Evolutionary conservation across 305 asterid species (phyloP).

Genomic region (Fraxinus dipetala): DNA sequence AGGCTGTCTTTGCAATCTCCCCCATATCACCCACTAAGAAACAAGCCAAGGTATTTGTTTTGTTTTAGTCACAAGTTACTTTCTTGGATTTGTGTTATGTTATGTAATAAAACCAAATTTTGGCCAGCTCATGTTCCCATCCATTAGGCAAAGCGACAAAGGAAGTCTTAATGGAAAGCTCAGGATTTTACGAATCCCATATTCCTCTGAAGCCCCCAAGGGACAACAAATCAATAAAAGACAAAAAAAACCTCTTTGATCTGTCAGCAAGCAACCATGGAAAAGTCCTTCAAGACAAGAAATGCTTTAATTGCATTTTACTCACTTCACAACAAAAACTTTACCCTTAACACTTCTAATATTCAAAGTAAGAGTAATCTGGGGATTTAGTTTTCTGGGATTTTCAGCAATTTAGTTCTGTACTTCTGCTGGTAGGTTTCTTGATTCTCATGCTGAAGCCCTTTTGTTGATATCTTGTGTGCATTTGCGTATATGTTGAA

Average conservation of each 20-base stretch:
- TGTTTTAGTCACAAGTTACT: constrained; percentile 26
- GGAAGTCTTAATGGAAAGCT: constrained; percentile 25
- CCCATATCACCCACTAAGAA: constrained; percentile 22
- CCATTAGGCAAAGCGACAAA: constrained; percentile 36
- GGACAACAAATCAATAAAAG: constrained; percentile 32
- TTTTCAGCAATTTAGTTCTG: neutral
- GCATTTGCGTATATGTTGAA: constrained; percentile 2
- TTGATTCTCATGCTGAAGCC: constrained; percentile 6
- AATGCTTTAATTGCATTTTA: constrained; percentile 31
- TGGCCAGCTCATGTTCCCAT: constrained; percentile 48
- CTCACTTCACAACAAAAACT: constrained; percentile 16
- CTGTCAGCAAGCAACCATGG: constrained; percentile 46
- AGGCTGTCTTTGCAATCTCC: constrained; percentile 29
- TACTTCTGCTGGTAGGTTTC: constrained; percentile 30
- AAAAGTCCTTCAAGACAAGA: constrained; percentile 32
- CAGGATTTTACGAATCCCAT: constrained; percentile 32
- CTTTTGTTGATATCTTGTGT: constrained; percentile 9
- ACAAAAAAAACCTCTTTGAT: constrained; percentile 45
- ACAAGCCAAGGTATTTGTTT: constrained; percentile 30
- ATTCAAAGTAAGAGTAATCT: constrained; percentile 6
- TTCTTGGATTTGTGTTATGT: constrained; percentile 31
- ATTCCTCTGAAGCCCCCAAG: constrained; percentile 33
- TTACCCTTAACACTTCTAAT: constrained; percentile 11
- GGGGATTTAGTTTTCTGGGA: neutral
- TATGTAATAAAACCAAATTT: constrained; percentile 32